Evolutionary conservation across 2,329 filamentous ascomycete species (phyloP), one percentile per base, ranked within the genome.

Genomic region (Microthyrium microscopicum): DNA sequence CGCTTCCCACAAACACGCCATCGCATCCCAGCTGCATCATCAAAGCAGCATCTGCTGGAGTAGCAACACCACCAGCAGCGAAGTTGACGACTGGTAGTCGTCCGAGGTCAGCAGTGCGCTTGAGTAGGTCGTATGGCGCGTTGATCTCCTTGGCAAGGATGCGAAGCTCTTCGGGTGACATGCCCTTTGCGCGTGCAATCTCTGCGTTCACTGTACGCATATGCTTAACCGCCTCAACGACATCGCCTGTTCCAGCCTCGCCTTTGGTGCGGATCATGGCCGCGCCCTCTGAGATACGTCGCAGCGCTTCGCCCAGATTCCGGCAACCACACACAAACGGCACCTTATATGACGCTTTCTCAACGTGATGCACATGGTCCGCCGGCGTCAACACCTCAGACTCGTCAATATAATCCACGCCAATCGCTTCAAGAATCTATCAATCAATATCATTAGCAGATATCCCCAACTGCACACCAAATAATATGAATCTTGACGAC

Each of bases 11-110:
- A 52, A 98, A 98, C 22, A 98, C 89, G 38, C 89, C 89, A 51
- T 98, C 89, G 52, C 89, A 95, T 39, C 89, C 89, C 42, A 98
- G 65, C 66, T 95, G 87, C 89, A 98, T 98, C 87, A 98, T 82
- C 61, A 98, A 65, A 2, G 89, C 89, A 1, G 89, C 89, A 57
- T 98, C 89, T 0, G 89, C 89, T 0, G 89, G 89, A 1, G 89
- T 98, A n/a, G 89, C 89, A n/a, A 98, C 80, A 37, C 89, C 89
- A n/a, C 89, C 89, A 3, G 89, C 89, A 1, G 89, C 89, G 47
- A 98, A 95, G 66, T 95, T 95, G 42, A 98, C 89, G 1, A 95
- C 87, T 3, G 89, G 89, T 35, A 98, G 64, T 32, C 89, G 69
- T 27, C 84, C 84, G 42, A 91, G 66, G 63, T 84, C 73, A 2